Base-by-base conservation (phyloP, 345 rosid species). In the Populus deltoides region DNA sequence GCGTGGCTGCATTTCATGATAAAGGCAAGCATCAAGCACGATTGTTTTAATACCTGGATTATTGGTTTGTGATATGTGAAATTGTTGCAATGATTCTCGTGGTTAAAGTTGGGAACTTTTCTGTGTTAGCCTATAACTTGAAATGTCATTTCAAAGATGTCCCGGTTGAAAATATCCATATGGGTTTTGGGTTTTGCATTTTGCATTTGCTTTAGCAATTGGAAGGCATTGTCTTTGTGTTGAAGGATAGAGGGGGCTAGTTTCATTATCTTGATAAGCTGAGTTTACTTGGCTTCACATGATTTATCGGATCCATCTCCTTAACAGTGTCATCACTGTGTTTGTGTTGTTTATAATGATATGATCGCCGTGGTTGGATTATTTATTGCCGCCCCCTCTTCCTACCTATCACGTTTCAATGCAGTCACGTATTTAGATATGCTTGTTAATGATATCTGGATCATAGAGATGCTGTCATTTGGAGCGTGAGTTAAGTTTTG, bases 241-340 rank as follows among this genome's bases (percentile, higher is more conserved):
- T 55, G 51, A 35, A 13, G 73, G 17, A 15, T 35, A 25, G 9
- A 29, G 11, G 31, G 15, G 43, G 39, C 11, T 41, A 36, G 27
- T 66, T 65, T 66, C 7, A 10, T 65, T 33, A 45, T 66, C 78
- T 66, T 18, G 78, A 47, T 66, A 66, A 66, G 29, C 6, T 31
- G 22, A 66, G 57, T 29, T 66, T 4, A 31, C 20, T 49, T 66
- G 41, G 68, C 63, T 66, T 66, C 78, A 75, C 71, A 59, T 66
- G 78, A 25, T 6, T 15, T 2, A 49, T 49, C 65, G 71, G 63
- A 65, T 66, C 78, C 78, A 47, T 49, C 31, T 49, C 33, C 29
- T 2, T 47, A 22, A 22, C 35, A 33, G 49, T 43, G 15, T 65
- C 66, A 47, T 72, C 45, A 57, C 31, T 31, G 35, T 57, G 11